Percentiles rank a stretch among this genome's conserved stretches.
Evolutionary conservation across 208 protist species (phyloP).

Genomic region (Balamuthia mandrillaris): DNA sequence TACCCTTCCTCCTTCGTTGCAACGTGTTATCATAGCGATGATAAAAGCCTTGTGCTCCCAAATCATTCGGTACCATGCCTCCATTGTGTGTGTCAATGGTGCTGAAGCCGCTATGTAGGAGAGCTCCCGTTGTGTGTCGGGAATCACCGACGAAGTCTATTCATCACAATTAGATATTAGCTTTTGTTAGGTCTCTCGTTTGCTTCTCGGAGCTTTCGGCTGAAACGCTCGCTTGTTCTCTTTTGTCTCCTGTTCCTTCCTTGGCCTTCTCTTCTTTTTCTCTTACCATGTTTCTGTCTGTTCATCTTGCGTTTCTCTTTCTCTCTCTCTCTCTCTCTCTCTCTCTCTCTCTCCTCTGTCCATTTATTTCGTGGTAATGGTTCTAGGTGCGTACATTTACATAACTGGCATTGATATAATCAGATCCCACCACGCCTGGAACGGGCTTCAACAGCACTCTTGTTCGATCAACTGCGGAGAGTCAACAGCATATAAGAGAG

Average conservation of each 20-base stretch:
- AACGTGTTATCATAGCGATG: background rate
- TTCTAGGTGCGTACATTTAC: background rate
- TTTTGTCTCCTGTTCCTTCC: too few species aligned
- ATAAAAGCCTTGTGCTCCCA: background rate
- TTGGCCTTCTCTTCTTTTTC: too few species aligned
- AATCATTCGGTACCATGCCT: conserved; percentile 7
- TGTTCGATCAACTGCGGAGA: background rate
- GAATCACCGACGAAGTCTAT: background rate
- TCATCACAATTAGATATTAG: background rate
- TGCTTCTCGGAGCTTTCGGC: background rate
- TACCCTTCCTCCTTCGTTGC: background rate
- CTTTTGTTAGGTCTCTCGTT: background rate
- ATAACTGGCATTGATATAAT: conserved; percentile 24
- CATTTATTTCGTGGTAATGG: too few species aligned
- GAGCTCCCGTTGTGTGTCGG: background rate
- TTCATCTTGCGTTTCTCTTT: too few species aligned
- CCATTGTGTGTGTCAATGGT: background rate
- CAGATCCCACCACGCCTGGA: background rate
- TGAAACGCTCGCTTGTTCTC: too few species aligned
- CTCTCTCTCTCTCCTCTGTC: too few species aligned
- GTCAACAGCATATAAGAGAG: background rate
- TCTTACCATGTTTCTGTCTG: too few species aligned
- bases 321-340: too few species aligned
- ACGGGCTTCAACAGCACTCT: background rate
- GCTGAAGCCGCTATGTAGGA: conserved; percentile 22